These are phyloP conservation scores for Penicillium pulvis DNA, from an alignment of 495 filamentous ascomycete species.

Conservation along the genomic window DNA sequence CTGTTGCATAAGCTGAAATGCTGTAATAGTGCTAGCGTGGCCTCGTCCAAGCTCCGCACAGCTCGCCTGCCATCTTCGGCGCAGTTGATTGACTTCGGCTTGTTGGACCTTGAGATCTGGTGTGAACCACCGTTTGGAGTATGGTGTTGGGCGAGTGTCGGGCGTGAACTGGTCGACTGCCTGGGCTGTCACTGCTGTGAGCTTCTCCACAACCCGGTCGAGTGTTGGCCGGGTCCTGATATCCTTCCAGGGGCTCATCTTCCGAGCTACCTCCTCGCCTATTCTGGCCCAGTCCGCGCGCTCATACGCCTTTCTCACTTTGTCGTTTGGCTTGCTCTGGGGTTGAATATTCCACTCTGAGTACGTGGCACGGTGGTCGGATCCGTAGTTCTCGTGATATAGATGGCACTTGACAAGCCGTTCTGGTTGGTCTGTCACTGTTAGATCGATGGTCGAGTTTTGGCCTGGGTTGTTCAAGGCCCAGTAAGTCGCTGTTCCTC, in stretches of 20 bases:
- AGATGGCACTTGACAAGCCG: slow-evolving; percentile 21
- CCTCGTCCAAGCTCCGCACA: slow-evolving; percentile 13
- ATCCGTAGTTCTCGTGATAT: slow-evolving; percentile 27
- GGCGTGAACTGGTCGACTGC: slow-evolving; percentile 12
- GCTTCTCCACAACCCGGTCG: slow-evolving; percentile 12
- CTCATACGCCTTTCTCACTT: slow-evolving; percentile 25
- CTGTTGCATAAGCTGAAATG: slow-evolving; percentile 13
- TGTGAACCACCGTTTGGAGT: slow-evolving; percentile 30
- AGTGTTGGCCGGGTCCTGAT: slow-evolving; percentile 19
- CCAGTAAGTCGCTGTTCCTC: slow-evolving; percentile 22
- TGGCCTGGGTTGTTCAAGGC: slow-evolving; percentile 20
- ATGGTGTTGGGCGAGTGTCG: slow-evolving; percentile 15
- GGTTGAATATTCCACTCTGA: slow-evolving; percentile 25
- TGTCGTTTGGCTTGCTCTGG: slow-evolving; percentile 8
- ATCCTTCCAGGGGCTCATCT: slow-evolving; percentile 14
- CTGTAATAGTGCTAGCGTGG: slow-evolving; percentile 1
- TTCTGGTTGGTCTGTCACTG: slow-evolving; percentile 16
- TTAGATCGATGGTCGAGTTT: slow-evolving; percentile 24
- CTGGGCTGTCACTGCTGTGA: slow-evolving; percentile 15
- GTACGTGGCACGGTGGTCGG: slow-evolving; percentile 22
- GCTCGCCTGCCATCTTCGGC: slow-evolving; percentile 22
- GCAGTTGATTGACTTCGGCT: slow-evolving; percentile 19
- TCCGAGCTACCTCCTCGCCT: slow-evolving; percentile 13
- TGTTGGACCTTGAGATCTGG: slow-evolving; percentile 26
- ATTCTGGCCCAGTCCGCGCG: slow-evolving; percentile 28